Evolutionary conservation across 2,329 filamentous ascomycete genomes (phyloP), one percentile per base, ranked within the genome.

Genomic region (Aspergillus carbonarius): DNA sequence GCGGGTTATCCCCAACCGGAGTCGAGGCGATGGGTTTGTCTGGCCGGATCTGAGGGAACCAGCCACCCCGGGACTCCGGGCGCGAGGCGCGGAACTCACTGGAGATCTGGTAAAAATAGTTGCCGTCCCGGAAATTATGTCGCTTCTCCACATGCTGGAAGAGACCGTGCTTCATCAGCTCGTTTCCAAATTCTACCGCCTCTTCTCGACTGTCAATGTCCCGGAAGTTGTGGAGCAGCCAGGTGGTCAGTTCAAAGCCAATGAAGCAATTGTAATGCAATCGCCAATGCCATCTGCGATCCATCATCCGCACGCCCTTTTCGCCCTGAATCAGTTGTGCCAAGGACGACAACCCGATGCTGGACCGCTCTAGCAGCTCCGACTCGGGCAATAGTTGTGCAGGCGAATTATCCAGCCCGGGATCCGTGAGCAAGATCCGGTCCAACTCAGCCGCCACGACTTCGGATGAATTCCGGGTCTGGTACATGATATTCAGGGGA

Each of bases 61-160:
- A 87, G 42, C 82, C 81, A 27, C 78, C 79, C 60, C 82, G 79
- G 27, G 81, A 82, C 55, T 88, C 86, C 2, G 82, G 82, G 34
- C 92, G 88, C 12, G 87, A 82, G 63, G 90, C 88, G 35, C 92
- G 86, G 75, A 90, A 92, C 51, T 96, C 91, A 63, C 84, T 84
- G 17, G 87, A 86, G 64, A 99, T 90, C 67, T 96, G 92, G 70
- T 97, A 99, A 76, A 97, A 98, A 76, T 96, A 99, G 70, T 98
- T 95, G 0, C 95, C 95, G 66, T 99, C 95, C 23, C 93, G 87
- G 79, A 99, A 99, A 27, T 89, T 87, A 73, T 99, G 95, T 35
- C 93, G 86, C 67, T 86, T 89, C 65, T 96, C 90, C 4, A 99
- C 95, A 70, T 99, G 96, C 47, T 93, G 86, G 72, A 99, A 98